Base-by-base conservation (phyloP, 2,329 filamentous ascomycete genomes). In the Zymoseptoria passerinii region DNA sequence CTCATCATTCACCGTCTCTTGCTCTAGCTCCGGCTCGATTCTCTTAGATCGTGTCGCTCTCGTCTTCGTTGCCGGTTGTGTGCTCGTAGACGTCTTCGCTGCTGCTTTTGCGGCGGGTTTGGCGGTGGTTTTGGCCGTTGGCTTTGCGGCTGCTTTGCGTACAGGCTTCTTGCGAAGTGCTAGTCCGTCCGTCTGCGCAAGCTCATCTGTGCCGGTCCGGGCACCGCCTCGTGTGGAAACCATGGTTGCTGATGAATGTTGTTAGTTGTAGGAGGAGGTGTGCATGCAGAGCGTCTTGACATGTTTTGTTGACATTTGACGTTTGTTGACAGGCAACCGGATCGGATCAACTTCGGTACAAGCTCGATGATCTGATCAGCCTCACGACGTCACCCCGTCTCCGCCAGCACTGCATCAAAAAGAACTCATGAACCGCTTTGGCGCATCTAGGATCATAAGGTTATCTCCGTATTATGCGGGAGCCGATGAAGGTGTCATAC, bases 171-270 rank as follows among this genome's bases (percentile, higher is more conserved):
- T 72, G 48, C 65, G 63, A 28, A 72, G 59, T 8, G 65, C 58
- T 8, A 61, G 50, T 44, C 5, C 35, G 35, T 44, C 35, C 16
- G 13, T 16, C 35, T 6, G 35, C 28, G 61, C 56, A 9, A 52
- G 29, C 23, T 59, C 60, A n/a, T 60, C 60, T 19, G 62, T 61
- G 8, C 64, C 59, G 56, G 63, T 67, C 3, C 65, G 63, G 61
- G 68, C 67, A 28, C 65, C 67, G 29, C 69, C 63, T 58, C 72
- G 61, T 56, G 72, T 74, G 18, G 71, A 69, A 48, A 73, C 71
- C 72, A 74, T 73, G 23, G 23, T 64, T n/a, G 52, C 50, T 44
- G 49, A 48, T 55, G 28, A 29, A 48, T 56, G 23, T 56, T 10
- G 23, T 56, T 10, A n/a, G 50, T 28, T 52, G 50, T 28, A 52